These are phyloP conservation scores for Trichophyton benhamiae DNA, from an alignment of 2,329 filamentous ascomycete genomes.

Conservation along the genomic window DNA sequence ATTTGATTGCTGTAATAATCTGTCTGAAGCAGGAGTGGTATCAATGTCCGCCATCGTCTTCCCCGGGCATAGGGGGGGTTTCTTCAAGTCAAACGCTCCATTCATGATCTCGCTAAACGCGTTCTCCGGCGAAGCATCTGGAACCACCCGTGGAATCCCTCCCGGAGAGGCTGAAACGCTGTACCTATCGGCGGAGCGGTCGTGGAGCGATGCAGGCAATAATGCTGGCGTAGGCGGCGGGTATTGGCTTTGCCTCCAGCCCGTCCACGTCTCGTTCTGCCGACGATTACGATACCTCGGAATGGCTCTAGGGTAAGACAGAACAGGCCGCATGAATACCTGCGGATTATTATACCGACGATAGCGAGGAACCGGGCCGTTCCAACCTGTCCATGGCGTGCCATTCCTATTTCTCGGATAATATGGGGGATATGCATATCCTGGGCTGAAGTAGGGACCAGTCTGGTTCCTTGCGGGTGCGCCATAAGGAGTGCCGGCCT, in stretches of 20 bases:
- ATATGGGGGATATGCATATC: neutral
- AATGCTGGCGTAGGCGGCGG: neutral
- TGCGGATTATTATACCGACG: neutral
- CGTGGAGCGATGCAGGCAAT: neutral
- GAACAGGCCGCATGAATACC: neutral
- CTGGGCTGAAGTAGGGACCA: neutral
- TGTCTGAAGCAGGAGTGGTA: neutral
- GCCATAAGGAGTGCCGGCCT: neutral
- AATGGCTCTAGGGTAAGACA: neutral
- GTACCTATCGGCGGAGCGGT: neutral
- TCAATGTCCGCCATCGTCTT: constrained; percentile 3
- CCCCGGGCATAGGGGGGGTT: constrained; percentile 8
- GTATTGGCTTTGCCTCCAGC: neutral
- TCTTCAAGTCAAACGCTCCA: constrained; percentile 9
- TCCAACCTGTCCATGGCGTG: neutral
- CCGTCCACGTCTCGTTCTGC: neutral
- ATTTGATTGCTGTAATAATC: neutral
- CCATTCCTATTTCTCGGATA: neutral
- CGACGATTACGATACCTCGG: neutral
- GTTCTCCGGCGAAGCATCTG: constrained; percentile 8
- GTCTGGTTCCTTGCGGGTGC: neutral
- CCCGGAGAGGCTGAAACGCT: neutral
- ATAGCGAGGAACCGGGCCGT: neutral
- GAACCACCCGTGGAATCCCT: constrained; percentile 3
- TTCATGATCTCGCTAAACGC: constrained; percentile 12